Conservation (phyloP, 2,329 filamentous ascomycete genomes). For the Zymoseptoria ardabiliae region DNA sequence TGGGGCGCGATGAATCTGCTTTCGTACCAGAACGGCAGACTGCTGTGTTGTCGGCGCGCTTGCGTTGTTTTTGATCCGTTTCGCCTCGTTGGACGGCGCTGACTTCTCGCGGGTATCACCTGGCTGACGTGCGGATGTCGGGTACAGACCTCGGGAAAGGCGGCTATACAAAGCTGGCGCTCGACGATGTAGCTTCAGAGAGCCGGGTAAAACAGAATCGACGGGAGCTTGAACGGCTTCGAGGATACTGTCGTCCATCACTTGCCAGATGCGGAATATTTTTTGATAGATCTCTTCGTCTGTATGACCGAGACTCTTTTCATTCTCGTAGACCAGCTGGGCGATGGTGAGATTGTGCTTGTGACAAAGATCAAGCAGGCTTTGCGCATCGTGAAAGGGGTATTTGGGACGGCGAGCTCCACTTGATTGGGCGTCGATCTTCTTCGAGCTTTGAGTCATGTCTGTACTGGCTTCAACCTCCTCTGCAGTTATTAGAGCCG, state of each 20-base stretch:
- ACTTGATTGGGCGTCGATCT: neutral
- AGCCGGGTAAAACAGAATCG: conserved; percentile 39
- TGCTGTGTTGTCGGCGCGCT: no score
- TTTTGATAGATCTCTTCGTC: conserved; percentile 45
- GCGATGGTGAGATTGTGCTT: conserved; percentile 48
- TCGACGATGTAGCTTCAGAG: conserved; percentile 42
- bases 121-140: conserved; percentile 9
- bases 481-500: neutral
- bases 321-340: conserved; percentile 47
- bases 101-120: no score
- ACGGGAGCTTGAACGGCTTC: conserved; percentile 43
- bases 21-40: no score
- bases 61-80: no score
- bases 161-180: conserved; percentile 42
- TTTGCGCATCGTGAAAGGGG: conserved; percentile 42
- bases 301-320: conserved; percentile 45
- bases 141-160: conserved; percentile 42
- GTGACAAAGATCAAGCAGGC: conserved; percentile 41
- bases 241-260: conserved; percentile 47
- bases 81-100: no score
- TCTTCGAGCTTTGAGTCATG: neutral
- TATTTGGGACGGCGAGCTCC: conserved; percentile 34
- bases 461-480: neutral
- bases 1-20: neutral
- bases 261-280: conserved; percentile 44